Evolutionary conservation across 495 filamentous ascomycete species (phyloP), one percentile per base, ranked within the genome.

Genomic region (Trichoderma orchidacearum): DNA sequence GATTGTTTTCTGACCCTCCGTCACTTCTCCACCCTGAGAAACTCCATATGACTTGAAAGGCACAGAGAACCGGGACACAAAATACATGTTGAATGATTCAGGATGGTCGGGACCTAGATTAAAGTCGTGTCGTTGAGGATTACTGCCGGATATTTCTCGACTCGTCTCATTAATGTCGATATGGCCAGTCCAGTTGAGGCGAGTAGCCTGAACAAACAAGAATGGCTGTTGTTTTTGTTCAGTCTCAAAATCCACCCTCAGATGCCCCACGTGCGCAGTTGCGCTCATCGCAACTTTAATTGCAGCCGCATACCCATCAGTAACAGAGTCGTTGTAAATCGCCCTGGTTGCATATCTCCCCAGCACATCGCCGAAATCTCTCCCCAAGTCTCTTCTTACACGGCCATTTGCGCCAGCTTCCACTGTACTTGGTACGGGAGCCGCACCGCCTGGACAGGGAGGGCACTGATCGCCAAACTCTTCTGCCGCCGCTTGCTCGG

Each of bases 61-160:
- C 38, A 59, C 59, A 8, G 66, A 68, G 32, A 68, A 68, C 3
- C 66, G 61, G 11, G 64, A 68, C 0, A 66, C 66, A 36, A 66
- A 68, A 52, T 64, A 68, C 8, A 64, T 61, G 1, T 56, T 58
- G 25, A 68, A 68, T 13, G 61, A 62, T 7, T 35, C 56, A 5
- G 66, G 61, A 11, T 45, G 61, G 28, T 66, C 62, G 1, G 66
- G 64, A 18, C 66, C 66, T 11, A 68, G 30, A 13, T 56, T 57
- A 50, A 64, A 66, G 18, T 68, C 66, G 51, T 68, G 66, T 30
- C 64, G 62, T 23, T 68, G 66, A 15, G 64, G 60, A 35, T 68
- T 68, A 30, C 59, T 64, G 1, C 66, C 64, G 1, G 32, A 64
- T 17, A 66, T 57, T 53, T 68, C 66, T 18, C 35, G 59, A 28